Evolutionary conservation across 176 grass and related monocot genomes (phyloP).

Genomic region (Bolboschoenus planiculmis): DNA sequence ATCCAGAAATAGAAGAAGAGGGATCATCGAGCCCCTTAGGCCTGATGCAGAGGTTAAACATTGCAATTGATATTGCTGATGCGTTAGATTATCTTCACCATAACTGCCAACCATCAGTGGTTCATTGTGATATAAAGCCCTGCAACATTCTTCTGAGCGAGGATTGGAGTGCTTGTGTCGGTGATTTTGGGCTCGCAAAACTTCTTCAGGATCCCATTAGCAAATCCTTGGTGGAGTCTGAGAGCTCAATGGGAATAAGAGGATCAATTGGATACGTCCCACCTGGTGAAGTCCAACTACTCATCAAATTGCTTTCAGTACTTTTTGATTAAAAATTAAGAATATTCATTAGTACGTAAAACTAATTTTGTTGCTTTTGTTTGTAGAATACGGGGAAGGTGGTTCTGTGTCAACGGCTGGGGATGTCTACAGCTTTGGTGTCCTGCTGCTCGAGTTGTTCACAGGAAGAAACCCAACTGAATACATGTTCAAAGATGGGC

Average conservation of each 20-base stretch:
- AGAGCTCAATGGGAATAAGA: slow-evolving; percentile 8
- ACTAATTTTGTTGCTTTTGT: not conserved
- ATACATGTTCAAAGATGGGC: not conserved
- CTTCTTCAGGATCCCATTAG: not conserved
- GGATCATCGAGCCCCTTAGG: slow-evolving; percentile 12
- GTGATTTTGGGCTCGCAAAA: not conserved
- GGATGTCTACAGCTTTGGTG: slow-evolving; percentile 4
- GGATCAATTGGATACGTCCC: not conserved
- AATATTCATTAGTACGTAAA: not conserved
- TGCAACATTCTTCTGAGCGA: not conserved
- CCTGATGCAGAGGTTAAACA: slow-evolving; percentile 25
- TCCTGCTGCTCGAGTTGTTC: not conserved
- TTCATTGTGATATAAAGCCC: slow-evolving; percentile 8
- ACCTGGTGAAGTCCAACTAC: not conserved
- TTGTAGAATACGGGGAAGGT: not conserved
- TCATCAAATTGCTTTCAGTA: not conserved
- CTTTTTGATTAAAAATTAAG: not conserved
- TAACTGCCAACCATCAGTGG: not conserved
- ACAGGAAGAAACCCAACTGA: not conserved
- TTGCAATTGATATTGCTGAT: slow-evolving; percentile 35
- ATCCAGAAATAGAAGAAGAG: not conserved
- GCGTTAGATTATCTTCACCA: slow-evolving; percentile 44
- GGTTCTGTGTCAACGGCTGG: not conserved
- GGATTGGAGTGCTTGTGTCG: not conserved
- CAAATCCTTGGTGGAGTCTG: not conserved